Percentiles rank a stretch among this genome's conserved stretches.
These are phyloP conservation scores for Periconia sp. DNA, from an alignment of 2,329 filamentous ascomycete species.

Conservation along the genomic window DNA sequence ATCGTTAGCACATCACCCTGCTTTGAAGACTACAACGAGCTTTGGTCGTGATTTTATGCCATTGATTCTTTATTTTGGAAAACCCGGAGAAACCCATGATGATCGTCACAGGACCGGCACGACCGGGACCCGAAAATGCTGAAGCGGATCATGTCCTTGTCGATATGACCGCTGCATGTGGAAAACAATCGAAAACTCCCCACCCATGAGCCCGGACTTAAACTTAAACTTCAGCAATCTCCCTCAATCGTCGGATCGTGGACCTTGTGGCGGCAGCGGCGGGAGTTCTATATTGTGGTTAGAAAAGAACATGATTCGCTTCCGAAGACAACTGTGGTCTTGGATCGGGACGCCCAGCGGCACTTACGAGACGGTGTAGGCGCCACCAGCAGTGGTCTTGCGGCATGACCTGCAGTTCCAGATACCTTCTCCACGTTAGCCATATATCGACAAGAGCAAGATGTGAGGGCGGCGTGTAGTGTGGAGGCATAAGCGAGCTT, in stretches of 20 bases:
- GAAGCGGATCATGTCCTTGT: slow-evolving; percentile 28
- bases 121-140: slow-evolving; percentile 35
- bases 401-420: slow-evolving; percentile 96
- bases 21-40: not conserved
- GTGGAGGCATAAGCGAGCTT: not conserved
- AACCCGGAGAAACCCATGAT: slow-evolving; percentile 37
- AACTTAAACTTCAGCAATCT: slow-evolving; percentile 91
- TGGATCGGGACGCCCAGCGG: not conserved
- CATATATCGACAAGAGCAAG: too few relatives aligned
- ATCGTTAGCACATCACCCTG: too few relatives aligned
- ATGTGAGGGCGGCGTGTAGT: too few relatives aligned
- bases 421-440: slow-evolving; percentile 62
- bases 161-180: slow-evolving; percentile 32
- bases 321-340: not conserved
- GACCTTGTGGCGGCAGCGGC: slow-evolving; percentile 93
- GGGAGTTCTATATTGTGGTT: slow-evolving; percentile 67
- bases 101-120: slow-evolving; percentile 39
- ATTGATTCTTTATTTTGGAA: slow-evolving; percentile 33
- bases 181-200: slow-evolving; percentile 42
- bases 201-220: slow-evolving; percentile 26
- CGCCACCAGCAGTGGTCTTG: slow-evolving; percentile 91
- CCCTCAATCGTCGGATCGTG: slow-evolving; percentile 93
- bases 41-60: slow-evolving; percentile 32
- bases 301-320: slow-evolving; percentile 14
- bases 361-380: slow-evolving; percentile 92